Base-by-base conservation (phyloP, 2,329 filamentous ascomycete genomes). In the Fusarium avenaceum region DNA sequence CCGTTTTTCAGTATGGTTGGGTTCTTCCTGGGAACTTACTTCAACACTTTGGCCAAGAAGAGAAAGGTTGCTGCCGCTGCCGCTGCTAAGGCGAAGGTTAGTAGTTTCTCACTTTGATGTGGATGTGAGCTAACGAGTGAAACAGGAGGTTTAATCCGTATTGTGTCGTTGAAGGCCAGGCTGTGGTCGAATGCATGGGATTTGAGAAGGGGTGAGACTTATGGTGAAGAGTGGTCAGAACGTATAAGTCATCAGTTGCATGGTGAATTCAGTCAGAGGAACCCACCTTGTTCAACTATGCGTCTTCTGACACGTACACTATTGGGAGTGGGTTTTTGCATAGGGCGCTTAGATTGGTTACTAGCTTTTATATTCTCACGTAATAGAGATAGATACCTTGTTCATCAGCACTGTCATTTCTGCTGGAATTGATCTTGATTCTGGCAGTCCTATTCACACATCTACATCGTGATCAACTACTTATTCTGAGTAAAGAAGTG, bases 21-120 rank as follows among this genome's bases (percentile, higher is more conserved):
- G 9, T 60, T 60, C n/a, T 59, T 43, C 3, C 22, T 60, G 2
- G 56, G 57, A 26, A 60, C 57, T 3, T 60, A 51, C 15, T 60
- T 60, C 11, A 60, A 60, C 45, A 60, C 57, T 6, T 17, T 60
- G 38, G 57, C 57, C 1, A 60, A 60, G 54, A 60, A 51, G 44
- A 60, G 57, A 22, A 51, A 38, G 20, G 55, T 24, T 6, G 24
- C 26, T 20, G 57, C 57, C 22, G 22, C 26, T 20, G 57, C 57
- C 11, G 57, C 54, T 4, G 44, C 55, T 86, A 42, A 35, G 7
- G 40, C 30, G 10, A 46, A 53, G 49, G 45, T 33, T 20, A 48
- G 47, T 30, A 20, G 20, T 6, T n/a, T 54, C 20, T 28, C 19
- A 6, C 7, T 7, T 15, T 17, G 9, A 6, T 7, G 14, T 9